Base-by-base conservation (phyloP, 352 stramenopile species). In the Globisporangium acanthophoron region DNA sequence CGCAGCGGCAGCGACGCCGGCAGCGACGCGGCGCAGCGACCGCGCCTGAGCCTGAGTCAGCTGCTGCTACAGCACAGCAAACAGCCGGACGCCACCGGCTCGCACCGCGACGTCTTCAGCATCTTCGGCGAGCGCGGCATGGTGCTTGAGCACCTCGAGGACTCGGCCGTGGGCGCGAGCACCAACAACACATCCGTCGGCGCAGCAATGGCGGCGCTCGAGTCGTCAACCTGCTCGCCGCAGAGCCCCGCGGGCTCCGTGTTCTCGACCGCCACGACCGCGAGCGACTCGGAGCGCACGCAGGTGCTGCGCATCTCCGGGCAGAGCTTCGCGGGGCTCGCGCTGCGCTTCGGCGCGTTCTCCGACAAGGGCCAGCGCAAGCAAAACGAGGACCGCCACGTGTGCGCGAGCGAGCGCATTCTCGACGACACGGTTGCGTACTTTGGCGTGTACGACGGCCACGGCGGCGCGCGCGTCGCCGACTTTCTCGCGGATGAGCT, bases 391-490 rank as follows among this genome's bases (percentile, higher is more conserved):
- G 85, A 94, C 65, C 71, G 82, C 59, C 62, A 78, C 31, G 71
- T 76, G 9, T 88, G 69, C 53, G 66, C 66, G 2, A 76, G 78
- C 33, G 67, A 73, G n/a, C 65, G 49, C 53, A 69, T 88, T 5
- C 49, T 72, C 43, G 66, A 90, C 59, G 74, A 93, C 20, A 69
- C 78, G 0, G 70, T 90, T 15, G 83, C 79, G 31, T 95, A 85
- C 60, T 92, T 95, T 56, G 86, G 78, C n/a, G 62, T 95, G 1
- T 95, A 90, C 61, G 86, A 95, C 61, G 86, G 86, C 41, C 86
- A 95, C 59, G 80, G 78, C 48, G 86, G 86, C 21, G 41, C 76
- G 5, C 71, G 85, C 49, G 80, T 95, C 5, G 77, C 79, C 45
- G 76, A 89, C 33, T 86, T 87, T 40, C 47, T 95, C 44, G 63